phyloP scores from a whole-genome alignment of 176 grass and related monocot genomes.

The Musa troglodytarum region DNA sequence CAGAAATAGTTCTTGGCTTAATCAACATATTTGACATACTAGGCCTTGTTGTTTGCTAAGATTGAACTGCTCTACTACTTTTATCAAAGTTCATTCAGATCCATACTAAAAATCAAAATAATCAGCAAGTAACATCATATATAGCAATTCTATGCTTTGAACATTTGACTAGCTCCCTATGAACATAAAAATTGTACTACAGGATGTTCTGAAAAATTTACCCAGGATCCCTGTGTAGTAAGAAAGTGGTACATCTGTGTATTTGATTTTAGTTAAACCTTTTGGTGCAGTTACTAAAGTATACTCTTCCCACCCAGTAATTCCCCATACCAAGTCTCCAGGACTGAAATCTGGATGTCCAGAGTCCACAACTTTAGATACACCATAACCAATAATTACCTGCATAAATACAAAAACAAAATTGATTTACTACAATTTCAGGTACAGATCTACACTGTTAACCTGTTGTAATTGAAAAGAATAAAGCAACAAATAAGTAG shows the following conservation, averaged over 20 bases:
- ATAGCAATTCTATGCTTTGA: too few relatives aligned
- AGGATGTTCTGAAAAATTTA: background rate
- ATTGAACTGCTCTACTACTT: too few relatives aligned
- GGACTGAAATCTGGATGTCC: slow-evolving; percentile 4
- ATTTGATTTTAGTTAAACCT: slow-evolving; percentile 1
- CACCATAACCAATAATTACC: slow-evolving; percentile 12
- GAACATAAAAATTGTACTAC: background rate
- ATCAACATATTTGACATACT: too few relatives aligned
- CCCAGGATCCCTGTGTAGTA: slow-evolving; percentile 11
- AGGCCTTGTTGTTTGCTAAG: too few relatives aligned
- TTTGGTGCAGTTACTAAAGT: background rate
- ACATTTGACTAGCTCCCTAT: too few relatives aligned
- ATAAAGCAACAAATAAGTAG: background rate
- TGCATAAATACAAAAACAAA: background rate
- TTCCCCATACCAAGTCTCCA: slow-evolving; percentile 11
- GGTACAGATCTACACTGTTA: background rate
- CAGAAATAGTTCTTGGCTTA: too few relatives aligned
- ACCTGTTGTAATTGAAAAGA: background rate
- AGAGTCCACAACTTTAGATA: slow-evolving; percentile 7
- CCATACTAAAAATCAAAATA: too few relatives aligned
- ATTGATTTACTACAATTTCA: background rate
- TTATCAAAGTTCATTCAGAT: too few relatives aligned
- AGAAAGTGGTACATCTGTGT: slow-evolving; percentile 6
- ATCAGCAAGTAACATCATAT: too few relatives aligned
- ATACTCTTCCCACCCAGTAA: slow-evolving; percentile 9